phyloP scores from a whole-genome alignment of 2,329 filamentous ascomycete genomes.

The Fusarium proliferatum region DNA sequence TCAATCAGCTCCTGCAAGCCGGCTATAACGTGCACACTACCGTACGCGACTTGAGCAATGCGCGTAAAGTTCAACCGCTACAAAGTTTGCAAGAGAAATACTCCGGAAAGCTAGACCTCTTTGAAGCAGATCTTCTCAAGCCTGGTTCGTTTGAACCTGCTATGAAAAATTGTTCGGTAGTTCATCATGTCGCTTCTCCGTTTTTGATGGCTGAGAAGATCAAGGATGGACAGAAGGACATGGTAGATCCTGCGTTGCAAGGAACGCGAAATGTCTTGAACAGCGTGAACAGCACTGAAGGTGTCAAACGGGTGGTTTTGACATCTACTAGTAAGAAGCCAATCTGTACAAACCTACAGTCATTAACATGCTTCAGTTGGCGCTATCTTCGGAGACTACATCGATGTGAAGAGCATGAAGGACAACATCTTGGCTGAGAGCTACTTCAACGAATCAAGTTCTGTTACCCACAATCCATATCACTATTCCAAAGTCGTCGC shows the following conservation, averaged over 20 bases:
- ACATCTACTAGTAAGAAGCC: background rate
- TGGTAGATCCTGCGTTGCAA: background rate
- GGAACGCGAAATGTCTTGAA: background rate
- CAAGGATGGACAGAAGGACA: background rate
- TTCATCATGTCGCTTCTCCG: background rate
- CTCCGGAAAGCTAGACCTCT: background rate
- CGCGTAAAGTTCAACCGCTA: background rate
- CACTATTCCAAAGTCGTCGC: conserved; percentile 1
- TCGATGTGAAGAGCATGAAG: background rate
- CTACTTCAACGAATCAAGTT: conserved; percentile 1
- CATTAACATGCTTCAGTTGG: background rate
- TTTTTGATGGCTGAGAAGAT: background rate
- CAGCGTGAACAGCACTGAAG: background rate
- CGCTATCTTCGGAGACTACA: background rate
- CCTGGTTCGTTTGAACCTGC: background rate
- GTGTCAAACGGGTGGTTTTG: background rate
- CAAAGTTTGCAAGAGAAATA: background rate
- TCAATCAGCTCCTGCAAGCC: background rate
- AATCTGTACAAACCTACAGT: background rate
- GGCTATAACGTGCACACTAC: background rate
- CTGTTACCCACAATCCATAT: background rate
- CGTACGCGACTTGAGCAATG: background rate
- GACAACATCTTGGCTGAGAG: background rate
- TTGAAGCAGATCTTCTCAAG: background rate
- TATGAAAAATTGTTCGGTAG: background rate